Evolutionary conservation across 2,329 filamentous ascomycete genomes (phyloP), one percentile per base, ranked within the genome.

Genomic region (Sporothrix inflata): DNA sequence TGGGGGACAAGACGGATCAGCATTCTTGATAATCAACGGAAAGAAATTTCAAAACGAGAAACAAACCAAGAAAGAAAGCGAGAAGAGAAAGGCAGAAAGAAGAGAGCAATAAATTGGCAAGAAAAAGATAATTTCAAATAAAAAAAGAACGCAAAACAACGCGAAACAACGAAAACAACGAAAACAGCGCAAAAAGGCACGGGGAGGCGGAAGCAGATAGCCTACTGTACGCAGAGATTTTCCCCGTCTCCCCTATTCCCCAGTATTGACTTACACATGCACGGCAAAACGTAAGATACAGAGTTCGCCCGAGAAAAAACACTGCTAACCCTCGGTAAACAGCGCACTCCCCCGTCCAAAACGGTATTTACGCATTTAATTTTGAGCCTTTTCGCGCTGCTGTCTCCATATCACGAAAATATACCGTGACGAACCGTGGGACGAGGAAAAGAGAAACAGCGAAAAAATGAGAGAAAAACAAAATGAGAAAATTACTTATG

Each of bases 321-420:
- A 11, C 16, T n/a, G 19, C 19, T 14, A 42, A 38, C 24, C 49
- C 60, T 55, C 57, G 61, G 34, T 45, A 63, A 71, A 34, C 47
- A 55, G 60, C 60, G 69, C 69, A 65, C 30, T 27, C 14, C 24
- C 6, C 9, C n/a, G n/a, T 40, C 69, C 7, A 7, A 51, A 21
- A 1, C 14, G 6, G 42, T 53, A 38, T 68, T 49, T 49, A 21
- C 30, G 30, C 30, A 63, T 40, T 63, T 63, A 30, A 60, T 19
- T 67, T 65, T 34, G 30, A 34, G 30, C 30, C 30, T 34, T 34
- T 34, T 53, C 65, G 27, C 45, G 65, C 19, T 51, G 19, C 42
- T 51, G 70, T 47, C 71, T 69, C 71, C 71, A 72, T 72, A 63
- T 63, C 66, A 72, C 71, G 71, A 72, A 72, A 72, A 72, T 72